These are phyloP conservation scores for Sporothrix globosa DNA, from an alignment of 2,329 filamentous ascomycete genomes.

Conservation along the genomic window DNA sequence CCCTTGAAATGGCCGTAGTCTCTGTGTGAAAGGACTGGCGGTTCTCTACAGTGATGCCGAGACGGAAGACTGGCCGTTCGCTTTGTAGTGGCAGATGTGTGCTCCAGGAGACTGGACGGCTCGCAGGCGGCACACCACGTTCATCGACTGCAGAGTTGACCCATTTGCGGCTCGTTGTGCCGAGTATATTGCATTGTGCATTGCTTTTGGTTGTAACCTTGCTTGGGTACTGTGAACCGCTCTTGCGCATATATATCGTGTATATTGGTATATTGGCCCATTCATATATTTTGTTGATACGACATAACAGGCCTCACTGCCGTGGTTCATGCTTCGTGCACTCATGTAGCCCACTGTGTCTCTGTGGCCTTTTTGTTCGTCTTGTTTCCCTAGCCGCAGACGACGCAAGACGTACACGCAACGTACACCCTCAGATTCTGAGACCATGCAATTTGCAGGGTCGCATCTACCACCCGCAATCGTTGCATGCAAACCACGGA, in stretches of 20 bases:
- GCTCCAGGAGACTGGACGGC: background rate
- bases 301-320: background rate
- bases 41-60: background rate
- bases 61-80: background rate
- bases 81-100: background rate
- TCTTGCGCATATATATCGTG: background rate
- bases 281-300: background rate
- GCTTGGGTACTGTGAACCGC: background rate
- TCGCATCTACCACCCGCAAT: background rate
- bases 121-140: too few species aligned
- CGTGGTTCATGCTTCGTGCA: slow-evolving; percentile 11
- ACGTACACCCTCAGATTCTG: too few species aligned
- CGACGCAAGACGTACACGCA: too few species aligned
- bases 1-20: background rate
- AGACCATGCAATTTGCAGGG: background rate
- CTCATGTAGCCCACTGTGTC: background rate
- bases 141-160: background rate
- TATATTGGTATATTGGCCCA: background rate
- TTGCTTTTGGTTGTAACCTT: background rate
- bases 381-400: too few species aligned
- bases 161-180: slow-evolving; percentile 1
- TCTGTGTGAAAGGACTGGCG: background rate
- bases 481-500: background rate
- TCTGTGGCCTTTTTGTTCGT: background rate
- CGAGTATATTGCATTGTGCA: background rate